Evolutionary conservation across 257 asterid genomes (phyloP).

Genomic region (Solanum neorickii): DNA sequence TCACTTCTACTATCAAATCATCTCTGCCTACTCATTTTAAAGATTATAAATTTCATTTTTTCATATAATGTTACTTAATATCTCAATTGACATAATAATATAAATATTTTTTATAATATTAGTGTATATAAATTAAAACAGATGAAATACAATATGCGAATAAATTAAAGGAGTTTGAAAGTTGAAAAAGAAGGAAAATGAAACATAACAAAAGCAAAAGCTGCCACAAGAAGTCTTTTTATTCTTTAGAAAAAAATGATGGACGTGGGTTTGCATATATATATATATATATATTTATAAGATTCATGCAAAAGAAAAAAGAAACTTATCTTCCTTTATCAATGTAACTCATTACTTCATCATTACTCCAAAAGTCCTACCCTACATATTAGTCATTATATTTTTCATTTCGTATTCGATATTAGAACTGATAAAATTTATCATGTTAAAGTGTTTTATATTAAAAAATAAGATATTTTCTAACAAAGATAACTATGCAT

Average conservation of each 20-base stretch:
- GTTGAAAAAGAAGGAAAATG: neutral
- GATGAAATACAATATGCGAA: neutral
- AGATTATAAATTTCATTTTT: neutral
- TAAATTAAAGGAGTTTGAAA: neutral
- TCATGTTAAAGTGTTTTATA: fast-evolving
- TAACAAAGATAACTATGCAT: neutral
- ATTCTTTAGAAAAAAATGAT: constrained; percentile 23
- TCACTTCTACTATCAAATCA: neutral
- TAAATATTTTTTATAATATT: neutral
- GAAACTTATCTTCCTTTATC: neutral
- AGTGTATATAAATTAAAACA: too few species aligned
- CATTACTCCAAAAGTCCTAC: neutral
- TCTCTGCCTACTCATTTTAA: neutral
- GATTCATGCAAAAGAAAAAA: constrained; percentile 62
- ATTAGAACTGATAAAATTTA: neutral
- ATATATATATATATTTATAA: constrained; percentile 2
- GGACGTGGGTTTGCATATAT: constrained; percentile 35
- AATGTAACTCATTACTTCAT: constrained; percentile 5
- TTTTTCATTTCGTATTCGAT: too few species aligned
- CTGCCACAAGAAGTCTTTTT: constrained; percentile 55
- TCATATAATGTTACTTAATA: neutral
- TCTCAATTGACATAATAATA: neutral
- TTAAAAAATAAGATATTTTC: fast-evolving
- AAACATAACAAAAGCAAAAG: constrained; percentile 53
- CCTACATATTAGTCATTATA: neutral